phyloP scores from a whole-genome alignment of 2,329 filamentous ascomycete genomes.

The Pochonia chlamydosporia region DNA sequence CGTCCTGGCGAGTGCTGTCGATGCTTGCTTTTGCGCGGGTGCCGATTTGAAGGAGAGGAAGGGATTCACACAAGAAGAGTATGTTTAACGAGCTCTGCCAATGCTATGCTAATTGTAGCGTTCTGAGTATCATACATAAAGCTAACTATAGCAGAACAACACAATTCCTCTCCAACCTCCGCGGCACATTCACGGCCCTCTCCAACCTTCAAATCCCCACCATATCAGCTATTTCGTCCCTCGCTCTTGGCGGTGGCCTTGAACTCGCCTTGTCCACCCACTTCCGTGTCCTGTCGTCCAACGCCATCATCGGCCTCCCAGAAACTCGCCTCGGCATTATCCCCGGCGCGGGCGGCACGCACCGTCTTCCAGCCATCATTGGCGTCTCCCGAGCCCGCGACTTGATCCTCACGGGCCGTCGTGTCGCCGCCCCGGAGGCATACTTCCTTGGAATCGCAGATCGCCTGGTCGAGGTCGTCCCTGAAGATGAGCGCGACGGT shows the following conservation, averaged over 20 bases:
- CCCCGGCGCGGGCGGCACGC: slow-evolving; percentile 89
- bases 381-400: slow-evolving; percentile 80
- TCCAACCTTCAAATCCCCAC: slow-evolving; percentile 78
- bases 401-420: slow-evolving; percentile 82
- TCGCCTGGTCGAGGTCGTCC: slow-evolving; percentile 74
- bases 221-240: slow-evolving; percentile 78
- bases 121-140: too few relatives aligned
- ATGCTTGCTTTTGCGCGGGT: slow-evolving; percentile 85
- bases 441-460: slow-evolving; percentile 90
- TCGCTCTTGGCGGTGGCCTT: slow-evolving; percentile 87
- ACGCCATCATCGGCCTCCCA: slow-evolving; percentile 73
- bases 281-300: slow-evolving; percentile 80
- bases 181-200: slow-evolving; percentile 68
- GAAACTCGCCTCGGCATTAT: slow-evolving; percentile 93
- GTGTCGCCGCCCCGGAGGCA: slow-evolving; percentile 76
- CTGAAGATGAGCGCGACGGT: slow-evolving; percentile 38
- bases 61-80: slow-evolving; percentile 75
- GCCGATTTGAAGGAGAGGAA: slow-evolving; percentile 88
- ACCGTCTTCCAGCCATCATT: slow-evolving; percentile 76
- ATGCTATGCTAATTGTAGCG: too few relatives aligned
- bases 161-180: slow-evolving; percentile 71
- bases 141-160: slow-evolving; percentile 52
- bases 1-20: slow-evolving; percentile 78
- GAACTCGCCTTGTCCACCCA: slow-evolving; percentile 87
- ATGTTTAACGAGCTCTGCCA: slow-evolving; percentile 22